Evolutionary conservation across 345 rosid species (phyloP), one percentile per base, ranked within the genome.

Genomic region (Salix arbutifolia): DNA sequence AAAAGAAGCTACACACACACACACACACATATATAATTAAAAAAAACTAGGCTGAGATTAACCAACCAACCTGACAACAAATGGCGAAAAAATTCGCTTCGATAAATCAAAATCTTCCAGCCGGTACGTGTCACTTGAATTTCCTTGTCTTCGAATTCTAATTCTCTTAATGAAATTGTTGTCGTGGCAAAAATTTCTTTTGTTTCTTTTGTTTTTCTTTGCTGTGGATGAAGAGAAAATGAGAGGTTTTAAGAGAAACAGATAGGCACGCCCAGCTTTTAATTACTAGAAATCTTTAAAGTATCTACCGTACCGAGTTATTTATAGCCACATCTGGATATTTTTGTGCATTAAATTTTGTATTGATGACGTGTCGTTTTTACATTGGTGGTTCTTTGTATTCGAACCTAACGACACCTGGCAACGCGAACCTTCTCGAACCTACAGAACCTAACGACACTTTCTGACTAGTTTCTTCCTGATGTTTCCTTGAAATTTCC

Each of bases 291-390:
- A 52, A 72, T 2, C 11, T 46, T 42, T 14, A 2, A 0, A 3
- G 0, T 0, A 0, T 7, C 0, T 1, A 4, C 21, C 14, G 14
- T 3, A 5, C 23, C 66, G 25, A 70, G 80, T 71, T 86, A 78
- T 84, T 82, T 84, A 84, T 85, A 83, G 53, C 80, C 71, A 81
- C 11, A 86, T 81, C 89, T 77, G 79, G 90, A 88, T 87, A 88
- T 84, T 88, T 87, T 77, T 71, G 77, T 42, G 26, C 33, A 31
- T 62, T 1, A 17, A 3, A 31, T 14, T 4, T n/a, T 0, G 50
- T 14, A 14, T 17, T 7, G 73, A 65, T 77, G 76, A 70, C 83
- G 85, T 76, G 85, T 78, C 65, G 7, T 12, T 8, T 12, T 72
- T 21, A 16, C 60, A 42, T 12, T 53, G 44, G 75, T 56, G 38